Base-by-base conservation (phyloP, 2,329 filamentous ascomycete genomes). In the Ophiostoma triangulosporum region DNA sequence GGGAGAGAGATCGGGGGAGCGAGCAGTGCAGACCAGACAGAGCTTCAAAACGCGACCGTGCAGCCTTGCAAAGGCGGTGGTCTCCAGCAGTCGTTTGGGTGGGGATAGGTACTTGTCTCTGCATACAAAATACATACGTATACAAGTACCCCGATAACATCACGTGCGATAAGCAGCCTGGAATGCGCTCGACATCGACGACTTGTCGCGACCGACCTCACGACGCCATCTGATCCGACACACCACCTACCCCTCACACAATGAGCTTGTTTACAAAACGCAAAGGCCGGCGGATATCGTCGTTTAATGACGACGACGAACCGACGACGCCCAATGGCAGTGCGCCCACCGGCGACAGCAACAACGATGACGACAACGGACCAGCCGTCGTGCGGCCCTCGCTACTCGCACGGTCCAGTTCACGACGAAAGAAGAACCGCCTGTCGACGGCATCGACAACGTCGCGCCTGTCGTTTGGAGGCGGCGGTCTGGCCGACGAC, bases 221-320 rank as follows among this genome's bases (percentile, higher is more conserved):
- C 36, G 3, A 24, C 20, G 20, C 36, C 6, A 24, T 33, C 17
- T 14, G 27, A 22, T 22, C n/a, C 27, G 3, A 46, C 50, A 22
- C 6, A 20, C 17, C 33, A 27, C 36, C 22, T 22, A 36, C 8
- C 12, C 7, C 17, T 15, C 33, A 11, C 29, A 57, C 76, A 12
- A 80, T 80, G 76, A 76, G 70, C 58, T 68, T 74, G 6, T 82
- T 83, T 54, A 71, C 70, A 1, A 83, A 79, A 62, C 70, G 79
- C 58, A 89, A 93, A 61, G 82, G 86, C 48, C 84, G 86, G 59
- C 85, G 89, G 62, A 86, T 95, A 60, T 84, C 81, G 48, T 73
- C 80, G 0, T 73, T 80, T 40, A 85, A 88, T 45, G 80, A 83
- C 12, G 81, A 86, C 3, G 83, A 82, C 1, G 70, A 71, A 36